A percentile compares a stretch with the other conserved stretches of the same genome.
These are phyloP conservation scores for Solanum virginianum DNA, from an alignment of 257 asterid species.

Conservation along the genomic window DNA sequence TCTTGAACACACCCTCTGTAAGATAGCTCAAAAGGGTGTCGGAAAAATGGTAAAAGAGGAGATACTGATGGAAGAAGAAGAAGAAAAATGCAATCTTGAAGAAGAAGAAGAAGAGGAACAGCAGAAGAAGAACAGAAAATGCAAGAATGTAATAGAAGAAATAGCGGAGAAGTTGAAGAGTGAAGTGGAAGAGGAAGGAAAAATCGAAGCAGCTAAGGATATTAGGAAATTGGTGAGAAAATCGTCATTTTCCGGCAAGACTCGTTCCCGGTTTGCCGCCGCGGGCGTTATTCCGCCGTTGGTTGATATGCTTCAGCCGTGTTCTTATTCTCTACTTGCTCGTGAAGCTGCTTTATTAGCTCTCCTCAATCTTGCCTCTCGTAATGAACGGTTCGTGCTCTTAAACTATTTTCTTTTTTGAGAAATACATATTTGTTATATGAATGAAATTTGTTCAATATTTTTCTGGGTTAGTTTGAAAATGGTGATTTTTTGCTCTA, in stretches of 20 bases:
- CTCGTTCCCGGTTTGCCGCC: slow-evolving; percentile 66
- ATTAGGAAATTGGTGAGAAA: slow-evolving; percentile 61
- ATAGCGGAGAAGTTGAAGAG: slow-evolving; percentile 45
- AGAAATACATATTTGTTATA: not conserved
- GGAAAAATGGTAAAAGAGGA: not conserved
- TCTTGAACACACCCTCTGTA: not conserved
- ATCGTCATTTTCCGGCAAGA: slow-evolving; percentile 43
- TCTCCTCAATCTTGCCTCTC: slow-evolving; percentile 87
- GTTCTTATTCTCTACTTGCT: slow-evolving; percentile 38
- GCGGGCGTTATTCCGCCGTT: slow-evolving; percentile 87
- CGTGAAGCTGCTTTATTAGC: slow-evolving; percentile 84
- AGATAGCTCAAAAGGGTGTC: not conserved
- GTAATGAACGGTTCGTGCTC: slow-evolving; percentile 47
- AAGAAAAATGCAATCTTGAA: not conserved
- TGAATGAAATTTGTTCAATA: not conserved
- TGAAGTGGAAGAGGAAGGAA: slow-evolving; percentile 50
- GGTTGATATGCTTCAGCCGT: slow-evolving; percentile 48
- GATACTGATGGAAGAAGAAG: not conserved
- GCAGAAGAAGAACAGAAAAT: not conserved
- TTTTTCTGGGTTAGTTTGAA: not conserved
- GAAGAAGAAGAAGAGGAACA: not conserved
- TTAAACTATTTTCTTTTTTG: not conserved
- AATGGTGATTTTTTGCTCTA: not conserved
- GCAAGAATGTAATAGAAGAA: slow-evolving; percentile 26
- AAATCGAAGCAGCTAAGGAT: slow-evolving; percentile 77